Base-by-base conservation (phyloP, 148 eudicot genomes). In the Nyssa sinensis region DNA sequence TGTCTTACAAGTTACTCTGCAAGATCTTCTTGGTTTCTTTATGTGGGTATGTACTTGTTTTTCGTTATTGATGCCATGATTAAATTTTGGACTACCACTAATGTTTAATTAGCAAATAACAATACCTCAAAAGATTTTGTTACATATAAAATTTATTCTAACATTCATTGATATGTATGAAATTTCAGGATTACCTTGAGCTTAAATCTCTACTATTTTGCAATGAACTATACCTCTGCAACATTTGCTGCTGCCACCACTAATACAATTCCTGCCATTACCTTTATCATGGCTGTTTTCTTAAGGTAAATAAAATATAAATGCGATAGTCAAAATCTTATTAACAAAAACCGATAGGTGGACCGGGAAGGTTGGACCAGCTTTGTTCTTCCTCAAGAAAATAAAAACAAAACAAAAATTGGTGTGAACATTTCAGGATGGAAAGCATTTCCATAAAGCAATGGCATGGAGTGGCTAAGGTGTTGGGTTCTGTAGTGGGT, bases 21-120 rank as follows among this genome's bases (percentile, higher is more conserved):
- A 84, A 77, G 76, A 79, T 84, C 67, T 81, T 78, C 80, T 72
- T 81, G 44, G 53, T 69, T 35, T 84, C 87, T 31, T 65, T 84
- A 32, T 34, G 2, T 35, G 68, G 68, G 68, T 65, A 65, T 23
- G 68, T 65, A 17, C 7, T 29, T 13, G 4, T 7, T 55, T 17
- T n/a, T 55, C 8, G 21, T n/a, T 21, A 55, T 55, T 5, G 6
- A 21, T 55, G 7, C 17, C 25, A 55, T 21, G 59, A 10, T 16
- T 66, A 25, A 14, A 34, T 66, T 64, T 25, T 66, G 25, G 59
- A 66, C 8, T 66, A 28, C 25, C 6, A 55, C 21, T 55, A 51
- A 51, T 51, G 16, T 51, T 51, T 11, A 51, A 51, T 51, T 1
- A 1, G 14, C 14, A 14, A 1, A 51, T 51, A 51, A 14, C 3